phyloP scores from a whole-genome alignment of 75 land plant species.

The Pseudotsuga menziesii region DNA sequence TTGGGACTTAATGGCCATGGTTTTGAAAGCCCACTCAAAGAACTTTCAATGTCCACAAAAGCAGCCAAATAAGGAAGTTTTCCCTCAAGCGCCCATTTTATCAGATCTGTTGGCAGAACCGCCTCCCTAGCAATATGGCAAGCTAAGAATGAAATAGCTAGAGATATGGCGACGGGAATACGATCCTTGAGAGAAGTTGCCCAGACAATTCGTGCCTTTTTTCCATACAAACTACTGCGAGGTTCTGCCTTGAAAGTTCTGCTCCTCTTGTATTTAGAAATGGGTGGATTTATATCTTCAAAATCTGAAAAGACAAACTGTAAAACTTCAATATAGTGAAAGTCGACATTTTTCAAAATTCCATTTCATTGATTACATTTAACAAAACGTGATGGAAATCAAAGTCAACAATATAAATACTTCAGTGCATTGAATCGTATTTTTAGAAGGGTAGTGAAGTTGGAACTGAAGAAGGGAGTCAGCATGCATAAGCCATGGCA shows the following conservation, averaged over 20 bases:
- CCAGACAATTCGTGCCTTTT: constrained; percentile 42
- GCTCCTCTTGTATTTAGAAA: not conserved
- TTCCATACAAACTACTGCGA: constrained; percentile 21
- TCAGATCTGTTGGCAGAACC: constrained; percentile 77
- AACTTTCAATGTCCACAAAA: constrained; percentile 50
- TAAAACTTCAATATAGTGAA: not conserved
- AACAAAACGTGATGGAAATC: not conserved
- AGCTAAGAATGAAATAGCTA: constrained; percentile 65
- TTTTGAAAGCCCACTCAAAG: constrained; percentile 19
- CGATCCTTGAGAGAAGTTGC: constrained; percentile 38
- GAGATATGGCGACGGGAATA: constrained; percentile 55
- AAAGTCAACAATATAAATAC: not conserved
- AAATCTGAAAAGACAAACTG: not conserved
- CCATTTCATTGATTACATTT: not conserved
- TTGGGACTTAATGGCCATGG: constrained; percentile 42
- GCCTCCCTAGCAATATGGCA: constrained; percentile 79
- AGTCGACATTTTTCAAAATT: not conserved
- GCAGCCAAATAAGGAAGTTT: constrained; percentile 77
- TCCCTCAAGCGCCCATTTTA: constrained; percentile 72
- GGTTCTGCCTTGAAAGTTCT: constrained; percentile 19
- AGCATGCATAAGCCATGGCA: not conserved
- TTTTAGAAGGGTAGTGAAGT: not conserved
- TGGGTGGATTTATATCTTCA: not conserved
- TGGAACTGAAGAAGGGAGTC: not conserved
- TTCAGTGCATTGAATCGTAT: not conserved